Percentiles rank a stretch among this genome's conserved stretches.
Evolutionary conservation across 345 rosid genomes (phyloP).

Genomic region (Turnera subulata): DNA sequence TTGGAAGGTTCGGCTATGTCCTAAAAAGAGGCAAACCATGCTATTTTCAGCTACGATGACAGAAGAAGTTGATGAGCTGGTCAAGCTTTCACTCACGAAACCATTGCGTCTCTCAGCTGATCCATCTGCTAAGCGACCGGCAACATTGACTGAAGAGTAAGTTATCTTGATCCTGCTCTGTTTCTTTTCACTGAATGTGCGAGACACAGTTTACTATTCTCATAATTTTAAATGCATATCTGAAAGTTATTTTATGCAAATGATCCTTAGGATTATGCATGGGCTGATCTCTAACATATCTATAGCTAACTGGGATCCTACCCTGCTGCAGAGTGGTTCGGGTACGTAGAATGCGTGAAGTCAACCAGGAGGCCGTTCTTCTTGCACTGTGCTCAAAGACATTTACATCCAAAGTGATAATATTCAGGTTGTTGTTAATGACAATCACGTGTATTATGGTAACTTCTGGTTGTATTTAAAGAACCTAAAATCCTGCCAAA

Average conservation of each 20-base stretch:
- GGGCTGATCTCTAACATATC: no score
- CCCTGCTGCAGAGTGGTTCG: slow-evolving; percentile 71
- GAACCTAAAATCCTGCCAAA: background rate
- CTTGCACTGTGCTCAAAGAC: slow-evolving; percentile 88
- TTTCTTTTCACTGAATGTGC: background rate
- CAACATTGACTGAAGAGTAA: slow-evolving; percentile 88
- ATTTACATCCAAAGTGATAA: slow-evolving; percentile 72
- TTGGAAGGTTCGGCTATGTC: slow-evolving; percentile 77
- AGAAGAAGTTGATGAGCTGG: slow-evolving; percentile 86
- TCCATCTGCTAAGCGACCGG: slow-evolving; percentile 86
- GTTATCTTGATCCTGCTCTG: slow-evolving; percentile 12
- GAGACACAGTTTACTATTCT: no score
- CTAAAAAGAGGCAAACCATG: slow-evolving; percentile 95
- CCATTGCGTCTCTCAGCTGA: slow-evolving; percentile 99
- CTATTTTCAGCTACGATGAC: slow-evolving; percentile 98
- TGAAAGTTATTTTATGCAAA: no score
- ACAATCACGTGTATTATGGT: no score
- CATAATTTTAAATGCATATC: no score
- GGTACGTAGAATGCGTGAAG: slow-evolving; percentile 83
- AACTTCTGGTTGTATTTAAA: background rate
- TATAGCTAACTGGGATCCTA: background rate
- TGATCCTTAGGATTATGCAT: no score
- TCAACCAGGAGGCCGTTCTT: slow-evolving; percentile 91
- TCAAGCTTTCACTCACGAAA: slow-evolving; percentile 78
- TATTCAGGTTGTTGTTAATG: slow-evolving; percentile 64